Evolutionary conservation across 139 green algal genomes (phyloP).

Genomic region (Chlamydomonas applanata): DNA sequence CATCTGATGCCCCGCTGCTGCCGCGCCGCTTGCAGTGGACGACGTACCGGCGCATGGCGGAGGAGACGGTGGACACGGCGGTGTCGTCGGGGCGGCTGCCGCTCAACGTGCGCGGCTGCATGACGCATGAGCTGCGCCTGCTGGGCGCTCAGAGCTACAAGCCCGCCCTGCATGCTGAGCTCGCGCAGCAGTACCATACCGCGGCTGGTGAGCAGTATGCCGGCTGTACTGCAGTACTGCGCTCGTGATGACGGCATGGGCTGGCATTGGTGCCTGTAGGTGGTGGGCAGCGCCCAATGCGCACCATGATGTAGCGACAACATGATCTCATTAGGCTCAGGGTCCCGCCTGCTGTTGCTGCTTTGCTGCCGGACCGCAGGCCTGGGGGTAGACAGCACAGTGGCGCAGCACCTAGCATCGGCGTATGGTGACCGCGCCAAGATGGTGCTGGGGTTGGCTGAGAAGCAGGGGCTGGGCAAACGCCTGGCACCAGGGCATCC

Average conservation of each 20-base stretch:
- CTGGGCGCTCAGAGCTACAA: conserved; percentile 71
- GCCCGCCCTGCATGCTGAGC: conserved; percentile 67
- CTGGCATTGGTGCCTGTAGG: neutral
- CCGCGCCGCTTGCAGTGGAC: conserved; percentile 88
- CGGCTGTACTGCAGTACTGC: neutral
- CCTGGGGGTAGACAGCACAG: conserved; percentile 51
- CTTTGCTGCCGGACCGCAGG: neutral
- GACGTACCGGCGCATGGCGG: conserved; percentile 93
- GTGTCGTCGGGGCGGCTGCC: conserved; percentile 39
- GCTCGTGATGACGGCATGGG: neutral
- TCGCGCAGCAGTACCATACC: neutral
- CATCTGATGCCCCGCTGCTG: neutral
- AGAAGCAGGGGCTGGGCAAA: conserved; percentile 66
- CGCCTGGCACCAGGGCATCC: conserved; percentile 85
- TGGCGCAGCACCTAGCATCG: conserved; percentile 67
- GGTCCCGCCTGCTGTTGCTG: too few relatives aligned
- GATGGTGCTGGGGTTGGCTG: conserved; percentile 65
- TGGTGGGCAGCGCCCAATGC: neutral
- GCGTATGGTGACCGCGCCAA: conserved; percentile 86
- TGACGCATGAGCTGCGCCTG: conserved; percentile 65
- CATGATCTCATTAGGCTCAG: too few relatives aligned
- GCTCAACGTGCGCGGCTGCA: conserved; percentile 42
- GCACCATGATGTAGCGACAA: neutral
- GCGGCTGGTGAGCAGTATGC: neutral
- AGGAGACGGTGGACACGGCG: conserved; percentile 71